Percentiles rank a stretch among this genome's conserved stretches.
Evolutionary conservation across 2,329 filamentous ascomycete genomes (phyloP).

Genomic region (Colletotrichum tabaci): DNA sequence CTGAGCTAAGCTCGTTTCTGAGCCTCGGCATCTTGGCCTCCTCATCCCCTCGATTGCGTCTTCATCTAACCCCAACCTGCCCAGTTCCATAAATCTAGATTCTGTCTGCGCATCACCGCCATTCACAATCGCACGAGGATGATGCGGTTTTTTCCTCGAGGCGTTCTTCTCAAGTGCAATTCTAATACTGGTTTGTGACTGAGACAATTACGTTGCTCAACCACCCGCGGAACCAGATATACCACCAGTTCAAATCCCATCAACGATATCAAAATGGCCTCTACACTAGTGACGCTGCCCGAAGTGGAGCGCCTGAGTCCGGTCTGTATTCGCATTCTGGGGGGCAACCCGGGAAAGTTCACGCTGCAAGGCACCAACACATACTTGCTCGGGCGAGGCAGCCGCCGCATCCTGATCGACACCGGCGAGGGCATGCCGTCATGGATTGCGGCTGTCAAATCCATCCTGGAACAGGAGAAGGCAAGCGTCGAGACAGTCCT

Average conservation of each 20-base stretch:
- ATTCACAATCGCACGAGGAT: conserved; percentile 13
- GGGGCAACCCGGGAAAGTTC: conserved; percentile 91
- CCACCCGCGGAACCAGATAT: not conserved
- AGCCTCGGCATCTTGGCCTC: conserved; percentile 32
- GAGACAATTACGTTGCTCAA: conserved; percentile 3
- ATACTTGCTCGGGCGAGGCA: conserved; percentile 87
- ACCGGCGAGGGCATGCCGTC: conserved; percentile 85
- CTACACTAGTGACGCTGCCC: conserved; percentile 75
- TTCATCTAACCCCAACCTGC: conserved; percentile 12
- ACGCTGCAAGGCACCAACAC: conserved; percentile 89
- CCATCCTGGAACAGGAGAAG: conserved; percentile 76
- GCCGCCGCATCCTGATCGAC: conserved; percentile 84
- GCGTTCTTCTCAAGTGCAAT: conserved; percentile 2
- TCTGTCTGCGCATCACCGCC: conserved; percentile 6
- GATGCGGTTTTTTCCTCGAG: conserved; percentile 13
- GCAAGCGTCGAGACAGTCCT: conserved; percentile 79
- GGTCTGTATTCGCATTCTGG: conserved; percentile 85
- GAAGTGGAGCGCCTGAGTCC: conserved; percentile 85
- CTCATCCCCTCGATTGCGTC: conserved; percentile 30
- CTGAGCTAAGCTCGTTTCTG: conserved; percentile 26
- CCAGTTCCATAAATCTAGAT: not conserved
- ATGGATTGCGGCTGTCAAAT: conserved; percentile 79
- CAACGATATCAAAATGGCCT: conserved; percentile 65
- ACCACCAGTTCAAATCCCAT: not conserved
- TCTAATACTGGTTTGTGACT: conserved; percentile 22